These are phyloP conservation scores for Tinospora cordifolia DNA, from an alignment of 164 flowering plant species.

Conservation along the genomic window DNA sequence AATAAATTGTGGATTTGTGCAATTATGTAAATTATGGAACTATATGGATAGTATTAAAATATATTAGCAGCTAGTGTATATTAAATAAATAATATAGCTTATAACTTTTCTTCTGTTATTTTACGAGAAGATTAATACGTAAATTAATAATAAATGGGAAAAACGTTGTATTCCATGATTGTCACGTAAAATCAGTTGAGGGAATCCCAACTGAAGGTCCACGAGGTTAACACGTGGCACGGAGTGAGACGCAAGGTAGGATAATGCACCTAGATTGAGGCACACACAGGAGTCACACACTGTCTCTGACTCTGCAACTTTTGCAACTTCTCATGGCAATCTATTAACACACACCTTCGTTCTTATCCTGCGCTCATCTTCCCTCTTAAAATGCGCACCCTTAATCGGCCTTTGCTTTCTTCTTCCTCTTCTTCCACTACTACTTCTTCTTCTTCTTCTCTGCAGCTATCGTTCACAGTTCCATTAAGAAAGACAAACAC, in stretches of 20 bases:
- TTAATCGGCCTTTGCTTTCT: conserved; percentile 15
- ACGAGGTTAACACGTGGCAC: neutral
- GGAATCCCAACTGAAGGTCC: neutral
- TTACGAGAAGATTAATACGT: no score
- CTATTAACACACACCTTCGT: neutral
- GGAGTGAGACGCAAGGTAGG: neutral
- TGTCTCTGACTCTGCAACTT: neutral
- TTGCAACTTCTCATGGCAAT: neutral
- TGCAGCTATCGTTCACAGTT: conserved; percentile 11
- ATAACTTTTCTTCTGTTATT: neutral
- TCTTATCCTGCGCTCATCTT: conserved; percentile 22
- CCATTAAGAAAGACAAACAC: conserved; percentile 14
- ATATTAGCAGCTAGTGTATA: neutral
- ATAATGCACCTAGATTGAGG: neutral
- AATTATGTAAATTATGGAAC: no score
- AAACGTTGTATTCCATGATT: neutral
- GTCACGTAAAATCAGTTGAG: neutral
- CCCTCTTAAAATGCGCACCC: conserved; percentile 42
- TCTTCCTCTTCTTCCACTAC: conserved; percentile 17
- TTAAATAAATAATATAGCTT: neutral
- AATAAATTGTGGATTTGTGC: no score
- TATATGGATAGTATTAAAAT: no score
- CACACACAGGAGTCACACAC: neutral
- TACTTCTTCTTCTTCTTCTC: conserved; percentile 18
- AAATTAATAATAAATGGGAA: no score